A percentile compares a stretch with the other conserved stretches of the same genome.
Conservation (phyloP, 2,329 filamentous ascomycete species). For the Calcarisporium arbuscula region DNA sequence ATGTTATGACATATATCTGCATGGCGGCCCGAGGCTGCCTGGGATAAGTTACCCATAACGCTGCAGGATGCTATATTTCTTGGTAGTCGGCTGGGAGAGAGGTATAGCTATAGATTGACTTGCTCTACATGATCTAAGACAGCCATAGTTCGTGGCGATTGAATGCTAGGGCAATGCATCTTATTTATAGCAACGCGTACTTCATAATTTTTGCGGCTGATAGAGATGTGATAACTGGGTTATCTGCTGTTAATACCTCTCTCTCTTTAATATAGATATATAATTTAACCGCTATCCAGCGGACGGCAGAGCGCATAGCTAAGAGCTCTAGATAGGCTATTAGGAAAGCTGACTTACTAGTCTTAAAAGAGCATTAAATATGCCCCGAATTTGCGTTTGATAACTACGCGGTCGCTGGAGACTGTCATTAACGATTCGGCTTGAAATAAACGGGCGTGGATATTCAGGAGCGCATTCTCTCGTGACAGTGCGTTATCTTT, state of each 20-base stretch:
- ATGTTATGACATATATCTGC: conserved; percentile 2
- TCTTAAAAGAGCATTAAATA: too few relatives aligned
- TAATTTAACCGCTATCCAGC: conserved; percentile 1
- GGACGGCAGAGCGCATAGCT: conserved; percentile 1
- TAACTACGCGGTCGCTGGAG: too few relatives aligned
- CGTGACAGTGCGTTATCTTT: conserved; percentile 5
- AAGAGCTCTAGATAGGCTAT: too few relatives aligned
- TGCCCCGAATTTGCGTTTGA: too few relatives aligned
- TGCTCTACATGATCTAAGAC: conserved; percentile 10
- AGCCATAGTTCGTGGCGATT: too few relatives aligned
- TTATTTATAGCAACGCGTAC: conserved; percentile 7
- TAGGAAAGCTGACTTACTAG: too few relatives aligned
- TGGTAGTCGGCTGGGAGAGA: conserved; percentile 5
- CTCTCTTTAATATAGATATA: too few relatives aligned
- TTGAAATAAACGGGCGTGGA: conserved; percentile 5
- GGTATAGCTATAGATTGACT: conserved; percentile 11
- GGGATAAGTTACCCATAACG: conserved; percentile 4
- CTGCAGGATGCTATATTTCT: conserved; percentile 8
- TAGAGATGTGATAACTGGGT: conserved; percentile 3
- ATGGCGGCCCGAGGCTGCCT: neutral
- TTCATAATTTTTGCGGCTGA: conserved; percentile 8
- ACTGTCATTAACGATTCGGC: too few relatives aligned
- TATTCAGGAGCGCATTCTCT: conserved; percentile 6
- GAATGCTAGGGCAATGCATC: conserved; percentile 5
- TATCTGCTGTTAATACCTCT: too few relatives aligned